phyloP scores from a whole-genome alignment of 352 stramenopile species.

The Phytophthora nicotianae region DNA sequence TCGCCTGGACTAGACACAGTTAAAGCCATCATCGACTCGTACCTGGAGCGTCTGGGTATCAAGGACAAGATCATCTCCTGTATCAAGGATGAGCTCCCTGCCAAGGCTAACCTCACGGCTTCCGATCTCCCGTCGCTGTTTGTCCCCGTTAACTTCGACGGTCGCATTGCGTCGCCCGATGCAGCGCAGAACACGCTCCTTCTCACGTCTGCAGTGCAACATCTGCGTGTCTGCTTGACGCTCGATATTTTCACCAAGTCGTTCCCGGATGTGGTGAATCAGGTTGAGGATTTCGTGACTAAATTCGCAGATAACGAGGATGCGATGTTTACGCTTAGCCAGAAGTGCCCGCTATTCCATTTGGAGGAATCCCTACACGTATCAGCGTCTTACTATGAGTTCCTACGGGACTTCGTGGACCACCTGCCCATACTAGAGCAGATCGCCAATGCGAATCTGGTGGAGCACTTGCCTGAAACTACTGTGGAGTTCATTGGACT shows the following conservation, averaged over 20 bases:
- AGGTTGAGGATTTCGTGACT: conserved; percentile 60
- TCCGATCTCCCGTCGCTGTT: conserved; percentile 67
- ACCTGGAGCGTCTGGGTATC: conserved; percentile 61
- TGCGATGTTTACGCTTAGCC: conserved; percentile 46
- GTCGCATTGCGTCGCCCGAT: conserved; percentile 41
- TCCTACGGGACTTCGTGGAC: conserved; percentile 58
- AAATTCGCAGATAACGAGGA: conserved; percentile 43
- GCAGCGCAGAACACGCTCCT: conserved; percentile 56
- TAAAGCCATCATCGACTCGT: conserved; percentile 59
- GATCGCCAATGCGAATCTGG: conserved; percentile 52
- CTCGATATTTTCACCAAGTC: conserved; percentile 54
- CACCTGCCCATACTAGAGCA: conserved; percentile 54
- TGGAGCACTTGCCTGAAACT: conserved; percentile 47
- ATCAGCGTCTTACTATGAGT: conserved; percentile 63
- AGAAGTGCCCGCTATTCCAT: conserved; percentile 57
- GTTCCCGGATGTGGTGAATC: conserved; percentile 58
- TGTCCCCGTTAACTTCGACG: conserved; percentile 60
- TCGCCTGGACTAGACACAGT: conserved; percentile 45
- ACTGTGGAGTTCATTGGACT: conserved; percentile 60
- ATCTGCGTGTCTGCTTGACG: conserved; percentile 58
- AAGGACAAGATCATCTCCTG: conserved; percentile 81
- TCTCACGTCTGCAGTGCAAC: conserved; percentile 59
- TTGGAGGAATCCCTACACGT: conserved; percentile 33
- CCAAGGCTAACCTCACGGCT: conserved; percentile 36
- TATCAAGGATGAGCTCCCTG: conserved; percentile 59